A percentile compares a stretch with the other conserved stretches of the same genome.
These are phyloP conservation scores for Pseudozyma tsukubaensis DNA, from an alignment of 1,284 basidiomycete genomes.

Conservation along the genomic window DNA sequence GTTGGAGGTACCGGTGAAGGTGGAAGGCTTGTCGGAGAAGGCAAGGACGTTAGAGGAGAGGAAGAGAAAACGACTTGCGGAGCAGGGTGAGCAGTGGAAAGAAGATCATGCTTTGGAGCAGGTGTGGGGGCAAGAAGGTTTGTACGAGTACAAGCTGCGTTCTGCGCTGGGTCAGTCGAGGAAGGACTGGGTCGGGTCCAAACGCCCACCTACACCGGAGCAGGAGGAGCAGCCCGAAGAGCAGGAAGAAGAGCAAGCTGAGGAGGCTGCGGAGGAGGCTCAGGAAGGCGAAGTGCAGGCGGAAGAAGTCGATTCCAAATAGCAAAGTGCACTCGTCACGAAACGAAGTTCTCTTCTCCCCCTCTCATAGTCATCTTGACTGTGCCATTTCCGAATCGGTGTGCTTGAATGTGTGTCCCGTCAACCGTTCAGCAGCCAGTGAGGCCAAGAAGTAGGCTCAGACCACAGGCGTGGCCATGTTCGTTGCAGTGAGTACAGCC, in stretches of 20 bases:
- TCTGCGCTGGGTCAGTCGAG: conserved; percentile 26
- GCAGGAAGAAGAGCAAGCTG: conserved; percentile 7
- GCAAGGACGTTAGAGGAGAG: conserved; percentile 14
- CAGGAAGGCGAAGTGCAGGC: conserved; percentile 1
- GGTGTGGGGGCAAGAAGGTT: conserved; percentile 40
- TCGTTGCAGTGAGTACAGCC: background rate
- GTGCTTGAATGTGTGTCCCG: too few relatives aligned
- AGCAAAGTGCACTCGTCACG: background rate
- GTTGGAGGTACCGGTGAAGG: conserved; percentile 10
- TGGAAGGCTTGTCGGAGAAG: conserved; percentile 5
- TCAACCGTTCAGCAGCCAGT: too few relatives aligned
- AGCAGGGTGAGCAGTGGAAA: conserved; percentile 18
- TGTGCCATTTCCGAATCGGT: background rate
- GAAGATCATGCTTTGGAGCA: conserved; percentile 29
- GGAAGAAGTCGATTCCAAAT: conserved; percentile 11
- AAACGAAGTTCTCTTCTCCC: too few relatives aligned
- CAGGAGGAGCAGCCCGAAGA: conserved; percentile 7
- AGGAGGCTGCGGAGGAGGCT: conserved; percentile 1
- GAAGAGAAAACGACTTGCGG: conserved; percentile 16
- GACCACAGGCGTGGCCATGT: too few relatives aligned
- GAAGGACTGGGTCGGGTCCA: conserved; percentile 34
- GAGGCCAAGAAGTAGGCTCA: background rate
- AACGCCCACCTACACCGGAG: conserved; percentile 24
- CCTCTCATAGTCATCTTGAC: background rate
- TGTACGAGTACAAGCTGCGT: conserved; percentile 48